Base-by-base conservation (phyloP, 331 rosid species). In the Rhamnella rubrinervis region DNA sequence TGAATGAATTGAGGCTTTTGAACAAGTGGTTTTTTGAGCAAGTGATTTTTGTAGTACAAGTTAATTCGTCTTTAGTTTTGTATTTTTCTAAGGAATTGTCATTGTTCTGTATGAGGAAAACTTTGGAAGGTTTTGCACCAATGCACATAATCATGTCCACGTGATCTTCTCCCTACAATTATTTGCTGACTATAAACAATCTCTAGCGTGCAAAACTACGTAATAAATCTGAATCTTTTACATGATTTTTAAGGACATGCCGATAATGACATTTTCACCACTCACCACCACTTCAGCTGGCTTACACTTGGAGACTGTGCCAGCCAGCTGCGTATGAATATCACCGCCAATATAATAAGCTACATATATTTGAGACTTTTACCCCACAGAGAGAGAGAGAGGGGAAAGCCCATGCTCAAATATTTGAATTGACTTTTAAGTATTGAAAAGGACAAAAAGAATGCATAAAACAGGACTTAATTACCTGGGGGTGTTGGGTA, bases 51-150 rank as follows among this genome's bases (percentile, higher is more conserved):
- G 78, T 70, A 81, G 60, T 66, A 75, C 66, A 31, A 31, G 5
- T 31, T 66, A 70, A 39, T 66, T 71, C 40, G 90, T 83, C 91
- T 57, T 74, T 64, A 71, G 72, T 78, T 44, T 68, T 75, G 87
- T 81, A 72, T 77, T 78, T 74, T 78, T n/a, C n/a, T 55, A n/a
- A 67, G 55, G 89, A 67, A 25, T 52, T 75, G 89, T 88, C 89
- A 71, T 17, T 75, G 76, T 84, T 85, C 46, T 61, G 49, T 57
- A 68, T 58, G 73, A 68, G 75, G 77, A 79, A 72, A 55, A 59
- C 46, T 65, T 71, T 66, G 75, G 82, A 85, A 72, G 60, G 73
- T 77, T 72, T 77, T 78, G 77, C 66, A 67, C 7, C 10, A 15
- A 52, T 7, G n/a, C 57, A 1, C 23, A 16, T 8, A 25, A 16